A percentile compares a stretch with the other conserved stretches of the same genome.
phyloP scores from a whole-genome alignment of 2,329 filamentous ascomycete species.

The Aspergillus pseudonomiae region DNA sequence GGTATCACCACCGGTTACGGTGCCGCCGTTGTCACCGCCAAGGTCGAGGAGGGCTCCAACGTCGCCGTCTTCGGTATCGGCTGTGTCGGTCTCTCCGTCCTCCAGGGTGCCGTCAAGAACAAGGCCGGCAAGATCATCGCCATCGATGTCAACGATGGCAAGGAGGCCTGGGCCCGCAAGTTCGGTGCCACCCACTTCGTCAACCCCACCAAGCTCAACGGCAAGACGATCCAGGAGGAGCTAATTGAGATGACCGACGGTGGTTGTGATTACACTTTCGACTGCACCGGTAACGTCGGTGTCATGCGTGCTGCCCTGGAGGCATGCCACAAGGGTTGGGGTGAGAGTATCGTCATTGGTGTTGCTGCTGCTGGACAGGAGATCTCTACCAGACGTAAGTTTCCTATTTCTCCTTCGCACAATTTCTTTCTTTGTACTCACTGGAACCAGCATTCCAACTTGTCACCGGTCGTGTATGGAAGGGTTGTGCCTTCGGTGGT shows the following conservation, averaged over 20 bases:
- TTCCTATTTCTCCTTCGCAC: background rate
- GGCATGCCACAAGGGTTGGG: slow-evolving; percentile 99
- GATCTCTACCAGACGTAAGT: slow-evolving; percentile 88
- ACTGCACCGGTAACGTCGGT: slow-evolving; percentile 95
- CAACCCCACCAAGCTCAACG: slow-evolving; percentile 78
- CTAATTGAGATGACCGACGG: slow-evolving; percentile 97
- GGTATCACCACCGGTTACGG: slow-evolving; percentile 99
- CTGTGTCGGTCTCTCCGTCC: slow-evolving; percentile 91
- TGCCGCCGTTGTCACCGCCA: slow-evolving; percentile 89
- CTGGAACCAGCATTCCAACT: slow-evolving; percentile 81
- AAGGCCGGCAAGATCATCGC: slow-evolving; percentile 67
- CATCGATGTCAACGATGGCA: slow-evolving; percentile 80
- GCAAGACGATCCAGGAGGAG: slow-evolving; percentile 84
- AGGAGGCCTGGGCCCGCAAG: slow-evolving; percentile 90
- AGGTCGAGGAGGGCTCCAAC: slow-evolving; percentile 85
- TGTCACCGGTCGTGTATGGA: slow-evolving; percentile 96
- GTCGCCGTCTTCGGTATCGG: slow-evolving; percentile 93
- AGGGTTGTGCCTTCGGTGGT: slow-evolving; percentile 94
- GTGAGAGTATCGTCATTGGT: slow-evolving; percentile 95
- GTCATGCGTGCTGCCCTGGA: slow-evolving; percentile 96
- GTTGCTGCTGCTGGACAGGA: slow-evolving; percentile 96
- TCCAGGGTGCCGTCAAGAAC: slow-evolving; percentile 88
- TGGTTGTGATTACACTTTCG: slow-evolving; percentile 98
- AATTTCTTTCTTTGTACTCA: slow-evolving; percentile 18
- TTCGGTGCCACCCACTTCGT: slow-evolving; percentile 97